Evolutionary conservation across 148 eudicot species (phyloP).

Genomic region (Chenopodium formosanum): DNA sequence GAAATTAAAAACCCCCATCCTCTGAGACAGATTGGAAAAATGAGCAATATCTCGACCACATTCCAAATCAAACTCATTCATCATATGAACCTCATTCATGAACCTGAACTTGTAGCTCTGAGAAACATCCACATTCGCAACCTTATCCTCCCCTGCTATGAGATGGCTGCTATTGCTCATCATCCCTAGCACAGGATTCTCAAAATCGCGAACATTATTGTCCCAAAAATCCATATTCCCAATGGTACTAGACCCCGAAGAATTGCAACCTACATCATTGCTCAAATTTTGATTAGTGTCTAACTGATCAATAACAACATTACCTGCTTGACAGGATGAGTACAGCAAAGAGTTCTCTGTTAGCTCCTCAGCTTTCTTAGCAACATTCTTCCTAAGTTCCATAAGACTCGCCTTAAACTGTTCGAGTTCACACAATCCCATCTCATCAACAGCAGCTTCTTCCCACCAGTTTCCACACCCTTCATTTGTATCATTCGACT

Average conservation of each 20-base stretch:
- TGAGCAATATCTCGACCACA: background rate
- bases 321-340: background rate
- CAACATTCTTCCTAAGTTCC: background rate
- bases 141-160: background rate
- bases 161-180: background rate
- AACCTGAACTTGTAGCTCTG: background rate
- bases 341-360: background rate
- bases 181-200: background rate
- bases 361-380: background rate
- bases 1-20: background rate
- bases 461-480: background rate
- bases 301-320: background rate
- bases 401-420: background rate
- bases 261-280: background rate
- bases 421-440: background rate
- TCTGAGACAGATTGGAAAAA: background rate
- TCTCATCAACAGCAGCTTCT: background rate
- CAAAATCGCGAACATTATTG: background rate
- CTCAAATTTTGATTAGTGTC: background rate
- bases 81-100: background rate
- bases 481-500: background rate
- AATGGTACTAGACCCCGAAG: background rate
- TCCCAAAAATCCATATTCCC: background rate
- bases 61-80: background rate
- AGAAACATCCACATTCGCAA: background rate